A percentile compares a stretch with the other conserved stretches of the same genome.
These are phyloP conservation scores for Aspergillus ostianus DNA, from an alignment of 495 filamentous ascomycete genomes.

Conservation along the genomic window DNA sequence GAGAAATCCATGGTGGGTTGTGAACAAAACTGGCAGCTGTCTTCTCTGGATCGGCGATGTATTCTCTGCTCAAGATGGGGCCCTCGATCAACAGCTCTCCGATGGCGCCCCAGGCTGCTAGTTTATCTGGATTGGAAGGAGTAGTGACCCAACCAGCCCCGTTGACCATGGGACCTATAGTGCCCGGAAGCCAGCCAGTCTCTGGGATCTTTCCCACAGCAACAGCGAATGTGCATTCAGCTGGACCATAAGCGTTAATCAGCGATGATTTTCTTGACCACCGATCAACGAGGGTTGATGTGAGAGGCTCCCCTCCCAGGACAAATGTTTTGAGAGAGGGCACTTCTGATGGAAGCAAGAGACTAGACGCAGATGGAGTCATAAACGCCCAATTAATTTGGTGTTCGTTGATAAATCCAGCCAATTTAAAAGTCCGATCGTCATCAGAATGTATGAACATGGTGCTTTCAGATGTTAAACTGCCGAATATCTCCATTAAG, in stretches of 20 bases:
- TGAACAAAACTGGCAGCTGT: conserved; percentile 59
- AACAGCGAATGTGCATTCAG: conserved; percentile 1
- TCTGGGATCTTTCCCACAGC: background rate
- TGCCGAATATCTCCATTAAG: background rate
- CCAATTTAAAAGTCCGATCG: background rate
- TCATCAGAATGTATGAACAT: background rate
- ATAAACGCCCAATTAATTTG: background rate
- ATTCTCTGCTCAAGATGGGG: conserved; percentile 65
- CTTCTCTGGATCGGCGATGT: conserved; percentile 56
- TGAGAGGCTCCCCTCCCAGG: conserved; percentile 4
- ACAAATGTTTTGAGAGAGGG: background rate
- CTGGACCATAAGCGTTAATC: conserved; percentile 3
- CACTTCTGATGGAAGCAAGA: background rate
- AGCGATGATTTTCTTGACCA: background rate
- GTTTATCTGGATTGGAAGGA: conserved; percentile 54
- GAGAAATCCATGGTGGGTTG: conserved; percentile 49
- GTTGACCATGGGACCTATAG: background rate
- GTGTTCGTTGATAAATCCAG: background rate
- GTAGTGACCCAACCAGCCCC: conserved; percentile 50
- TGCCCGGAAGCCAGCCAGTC: background rate
- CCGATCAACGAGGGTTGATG: background rate
- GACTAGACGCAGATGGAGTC: conserved; percentile 1
- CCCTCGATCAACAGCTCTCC: conserved; percentile 78
- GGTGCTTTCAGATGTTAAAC: background rate
- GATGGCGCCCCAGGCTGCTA: conserved; percentile 55